These are phyloP conservation scores for Plantago rigida DNA, from an alignment of 305 asterid species.

Conservation along the genomic window DNA sequence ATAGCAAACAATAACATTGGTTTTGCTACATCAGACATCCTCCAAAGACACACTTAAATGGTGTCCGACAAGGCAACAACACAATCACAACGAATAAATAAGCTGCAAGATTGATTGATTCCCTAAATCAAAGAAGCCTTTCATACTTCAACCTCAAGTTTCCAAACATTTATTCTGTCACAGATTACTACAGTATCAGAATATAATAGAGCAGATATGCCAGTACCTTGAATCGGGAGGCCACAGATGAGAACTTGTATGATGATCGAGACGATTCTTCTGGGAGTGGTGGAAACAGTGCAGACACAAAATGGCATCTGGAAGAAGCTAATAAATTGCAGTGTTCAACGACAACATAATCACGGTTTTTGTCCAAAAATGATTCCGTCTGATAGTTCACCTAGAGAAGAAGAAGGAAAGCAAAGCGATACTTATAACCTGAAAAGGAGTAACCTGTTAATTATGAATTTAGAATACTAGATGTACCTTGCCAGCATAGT, in stretches of 20 bases:
- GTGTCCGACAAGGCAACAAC: neutral
- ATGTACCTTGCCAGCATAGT: slow-evolving; percentile 97
- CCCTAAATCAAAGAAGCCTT: too few relatives aligned
- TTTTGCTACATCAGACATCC: too few relatives aligned
- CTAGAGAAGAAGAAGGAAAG: slow-evolving; percentile 37
- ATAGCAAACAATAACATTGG: too few relatives aligned
- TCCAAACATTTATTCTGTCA: slow-evolving; percentile 1
- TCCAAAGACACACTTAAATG: neutral
- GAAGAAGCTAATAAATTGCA: slow-evolving; percentile 82
- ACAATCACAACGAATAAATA: neutral
- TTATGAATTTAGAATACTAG: slow-evolving; percentile 16
- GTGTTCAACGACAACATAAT: slow-evolving; percentile 94
- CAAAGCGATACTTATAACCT: slow-evolving; percentile 19
- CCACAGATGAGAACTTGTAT: slow-evolving; percentile 91
- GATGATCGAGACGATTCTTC: slow-evolving; percentile 92
- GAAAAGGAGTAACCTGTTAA: slow-evolving; percentile 17
- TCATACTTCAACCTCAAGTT: neutral
- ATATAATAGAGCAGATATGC: slow-evolving; percentile 1
- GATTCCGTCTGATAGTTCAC: slow-evolving; percentile 83
- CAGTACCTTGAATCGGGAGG: slow-evolving; percentile 86
- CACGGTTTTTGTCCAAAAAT: slow-evolving; percentile 90
- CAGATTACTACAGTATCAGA: slow-evolving; percentile 6
- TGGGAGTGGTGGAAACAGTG: slow-evolving; percentile 77
- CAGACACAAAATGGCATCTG: slow-evolving; percentile 63
- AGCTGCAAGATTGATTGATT: too few relatives aligned